Evolutionary conservation across 2,329 filamentous ascomycete genomes (phyloP), one percentile per base, ranked within the genome.

Genomic region (Neofusicoccum kwambonambiense): DNA sequence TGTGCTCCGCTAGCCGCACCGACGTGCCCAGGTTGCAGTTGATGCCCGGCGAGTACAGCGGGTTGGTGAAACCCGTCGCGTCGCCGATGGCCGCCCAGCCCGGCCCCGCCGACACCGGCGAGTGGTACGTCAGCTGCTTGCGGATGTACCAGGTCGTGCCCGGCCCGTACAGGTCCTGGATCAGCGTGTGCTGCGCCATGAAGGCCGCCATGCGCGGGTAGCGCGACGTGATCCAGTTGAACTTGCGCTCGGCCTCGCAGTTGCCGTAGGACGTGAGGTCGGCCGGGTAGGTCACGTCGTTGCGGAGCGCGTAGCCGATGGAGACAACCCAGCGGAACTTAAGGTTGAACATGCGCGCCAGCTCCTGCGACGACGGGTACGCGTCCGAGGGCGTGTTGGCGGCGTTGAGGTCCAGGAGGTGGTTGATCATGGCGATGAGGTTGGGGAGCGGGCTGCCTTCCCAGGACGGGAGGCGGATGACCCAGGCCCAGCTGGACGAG

Each of bases 381-480:
- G 47, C 47, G 22, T 51, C 47, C 13, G 47, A 31, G 13, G 47
- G 47, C 12, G 47, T 51, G 47, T 51, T 34, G 47, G 47, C 47
- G 11, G 47, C 47, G 47, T 51, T 51, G 47, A 51, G 47, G 47
- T 51, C 47, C 11, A 51, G 47, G 47, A 51, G 47, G 47, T 51
- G 47, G 47, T 51, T 51, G 47, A 51, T 51, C 47, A 51, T 51
- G 47, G 47, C 47, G 47, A 51, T 51, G 1, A 51, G 47, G 47
- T 51, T 51, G 47, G 47, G 47, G 47, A 51, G 22, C 4, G 47
- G 47, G 22, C 19, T 31, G 27, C 47, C 47, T n/a, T 51, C 47
- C 47, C 47, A 51, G 22, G 47, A 51, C 12, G 47, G 47, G 27
- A 51, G 47, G 3, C 47, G 47, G 27, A 51, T 51, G 27, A 51